These are phyloP conservation scores for Boletus huronensis DNA, from an alignment of 768 basidiomycete species.

Conservation along the genomic window DNA sequence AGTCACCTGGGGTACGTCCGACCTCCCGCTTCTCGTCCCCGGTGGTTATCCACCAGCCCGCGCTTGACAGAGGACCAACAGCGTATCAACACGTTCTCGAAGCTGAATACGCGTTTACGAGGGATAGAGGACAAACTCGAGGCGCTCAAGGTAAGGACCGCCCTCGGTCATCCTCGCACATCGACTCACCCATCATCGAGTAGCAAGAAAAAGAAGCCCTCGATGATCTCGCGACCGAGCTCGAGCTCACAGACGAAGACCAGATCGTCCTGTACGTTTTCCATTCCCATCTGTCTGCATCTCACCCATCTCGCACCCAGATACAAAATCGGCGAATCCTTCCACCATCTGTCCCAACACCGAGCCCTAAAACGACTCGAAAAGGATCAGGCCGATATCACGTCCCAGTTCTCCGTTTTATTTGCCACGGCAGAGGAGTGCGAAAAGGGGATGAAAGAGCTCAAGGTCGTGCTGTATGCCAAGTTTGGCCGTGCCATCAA, in stretches of 20 bases:
- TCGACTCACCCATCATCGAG: background rate
- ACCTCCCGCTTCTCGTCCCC: too few species aligned
- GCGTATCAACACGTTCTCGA: conserved; percentile 88
- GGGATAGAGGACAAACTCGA: conserved; percentile 70
- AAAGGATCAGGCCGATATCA: conserved; percentile 60
- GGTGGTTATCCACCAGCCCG: background rate
- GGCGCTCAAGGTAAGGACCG: conserved; percentile 59
- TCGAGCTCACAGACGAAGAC: conserved; percentile 87
- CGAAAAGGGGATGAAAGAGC: conserved; percentile 72
- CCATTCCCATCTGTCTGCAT: conserved; percentile 38
- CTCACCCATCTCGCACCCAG: conserved; percentile 63
- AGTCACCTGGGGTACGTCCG: conserved; percentile 74
- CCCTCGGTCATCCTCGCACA: too few species aligned
- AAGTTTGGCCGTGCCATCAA: conserved; percentile 95
- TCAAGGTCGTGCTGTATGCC: conserved; percentile 78
- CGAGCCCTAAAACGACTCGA: conserved; percentile 71
- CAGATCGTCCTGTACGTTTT: conserved; percentile 65
- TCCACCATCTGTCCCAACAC: conserved; percentile 70
- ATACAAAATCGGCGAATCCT: conserved; percentile 88
- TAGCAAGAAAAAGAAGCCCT: conserved; percentile 97
- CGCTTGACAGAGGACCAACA: conserved; percentile 70
- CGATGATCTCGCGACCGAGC: conserved; percentile 82
- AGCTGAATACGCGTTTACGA: conserved; percentile 76
- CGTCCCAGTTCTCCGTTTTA: conserved; percentile 50
- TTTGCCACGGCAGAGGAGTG: conserved; percentile 56